Conservation (phyloP, 176 grass and related monocot genomes). For the Calamus simplicifolius region DNA sequence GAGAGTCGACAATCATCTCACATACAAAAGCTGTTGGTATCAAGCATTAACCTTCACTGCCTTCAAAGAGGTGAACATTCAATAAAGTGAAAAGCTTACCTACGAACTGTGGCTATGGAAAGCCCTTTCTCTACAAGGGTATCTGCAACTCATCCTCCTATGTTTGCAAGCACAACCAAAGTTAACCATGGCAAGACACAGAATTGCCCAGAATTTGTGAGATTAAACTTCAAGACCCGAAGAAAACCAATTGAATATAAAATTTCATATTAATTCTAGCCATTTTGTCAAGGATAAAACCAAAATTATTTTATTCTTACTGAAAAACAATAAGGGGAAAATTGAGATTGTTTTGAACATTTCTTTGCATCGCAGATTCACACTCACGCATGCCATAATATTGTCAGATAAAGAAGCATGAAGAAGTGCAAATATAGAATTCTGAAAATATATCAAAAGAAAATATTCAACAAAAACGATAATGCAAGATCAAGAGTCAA, state of each 20-base stretch:
- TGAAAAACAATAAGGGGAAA: too few relatives aligned
- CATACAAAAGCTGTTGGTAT: background rate
- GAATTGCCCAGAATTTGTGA: slow-evolving; percentile 78
- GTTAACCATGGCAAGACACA: slow-evolving; percentile 96
- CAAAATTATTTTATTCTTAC: too few relatives aligned
- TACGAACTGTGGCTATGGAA: slow-evolving; percentile 80
- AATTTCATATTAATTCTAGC: background rate
- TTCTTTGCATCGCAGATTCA: too few relatives aligned
- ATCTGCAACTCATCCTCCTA: slow-evolving; percentile 95
- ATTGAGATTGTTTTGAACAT: too few relatives aligned
- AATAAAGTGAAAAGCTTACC: slow-evolving; percentile 29
- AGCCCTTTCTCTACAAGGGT: slow-evolving; percentile 66
- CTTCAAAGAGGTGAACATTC: background rate
- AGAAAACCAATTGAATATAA: slow-evolving; percentile 19
- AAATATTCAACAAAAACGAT: too few relatives aligned
- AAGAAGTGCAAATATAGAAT: too few relatives aligned
- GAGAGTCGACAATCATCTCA: background rate
- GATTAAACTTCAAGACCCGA: slow-evolving; percentile 91
- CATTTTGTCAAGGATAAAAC: too few relatives aligned
- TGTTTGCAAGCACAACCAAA: slow-evolving; percentile 82
- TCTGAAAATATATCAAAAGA: too few relatives aligned
- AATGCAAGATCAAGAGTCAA: too few relatives aligned
- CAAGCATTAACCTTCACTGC: background rate
- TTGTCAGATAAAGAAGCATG: too few relatives aligned
- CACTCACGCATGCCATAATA: too few relatives aligned